Base-by-base conservation (phyloP, 2,329 filamentous ascomycete genomes). In the Alternaria ethzedia region DNA sequence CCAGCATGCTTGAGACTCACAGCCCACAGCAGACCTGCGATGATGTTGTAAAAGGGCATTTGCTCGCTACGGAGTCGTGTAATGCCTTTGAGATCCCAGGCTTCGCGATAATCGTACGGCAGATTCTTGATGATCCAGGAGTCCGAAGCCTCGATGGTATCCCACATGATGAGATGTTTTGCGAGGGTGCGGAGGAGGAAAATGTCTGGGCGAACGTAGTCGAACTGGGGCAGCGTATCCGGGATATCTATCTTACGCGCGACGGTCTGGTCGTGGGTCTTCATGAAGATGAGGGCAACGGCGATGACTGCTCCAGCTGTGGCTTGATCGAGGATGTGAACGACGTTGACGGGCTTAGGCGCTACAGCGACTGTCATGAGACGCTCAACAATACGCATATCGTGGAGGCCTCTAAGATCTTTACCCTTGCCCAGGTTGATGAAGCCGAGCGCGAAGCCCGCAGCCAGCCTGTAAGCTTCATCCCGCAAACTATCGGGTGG, bases 351-450 rank as follows among this genome's bases (percentile, higher is more conserved):
- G 64, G 94, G 93, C 80, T 97, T 97, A 2, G 91, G 93, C 3
- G 93, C 90, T 5, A 96, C 93, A 11, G 96, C 95, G 55, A 97
- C 87, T 0, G 90, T 87, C 50, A 99, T 86, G 11, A 99, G 85
- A 66, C 96, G 91, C 75, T 98, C 95, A 0, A 96, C 92, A 9
- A 99, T 87, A 50, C 90, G 89, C 93, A 99, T 97, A 74, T 98
- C 96, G 69, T 97, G 92, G 51, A 99, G 85, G 10, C 95, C 95
- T 75, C 91, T 91, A 26, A 98, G 84, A 73, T 97, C 92, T 64
- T 89, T 91, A 20, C 96, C 96, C 75, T 95, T 96, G 59, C 91
- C 96, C 2, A 99, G 83, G 78, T 99, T 99, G 80, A 99, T 97
- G 69, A 96, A 90, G 0, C 96, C 96, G 0, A 99, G 86, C 0